Conservation (phyloP, 73 alveolate species). For the Blepharisma japonicum region DNA sequence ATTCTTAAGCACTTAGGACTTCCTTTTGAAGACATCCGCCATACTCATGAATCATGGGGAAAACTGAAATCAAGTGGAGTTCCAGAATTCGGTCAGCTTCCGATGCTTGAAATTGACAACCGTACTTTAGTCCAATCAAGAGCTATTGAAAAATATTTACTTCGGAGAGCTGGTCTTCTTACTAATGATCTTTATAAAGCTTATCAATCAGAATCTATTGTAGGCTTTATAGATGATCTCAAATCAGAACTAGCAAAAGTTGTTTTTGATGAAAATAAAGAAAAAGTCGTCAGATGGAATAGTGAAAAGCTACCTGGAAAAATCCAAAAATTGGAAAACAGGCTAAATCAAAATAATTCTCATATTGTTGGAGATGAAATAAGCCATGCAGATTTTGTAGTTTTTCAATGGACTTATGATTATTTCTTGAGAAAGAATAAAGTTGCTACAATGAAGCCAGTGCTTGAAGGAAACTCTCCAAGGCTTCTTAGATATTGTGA, state of each 20-base stretch:
- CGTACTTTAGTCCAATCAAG: background rate
- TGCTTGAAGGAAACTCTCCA: constrained; percentile 13
- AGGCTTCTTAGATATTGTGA: no score
- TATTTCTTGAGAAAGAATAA: background rate
- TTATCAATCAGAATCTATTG: no score
- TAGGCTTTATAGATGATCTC: no score
- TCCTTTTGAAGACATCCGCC: no score
- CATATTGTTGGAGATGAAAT: constrained; percentile 1
- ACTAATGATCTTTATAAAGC: no score
- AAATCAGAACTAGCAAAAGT: no score
- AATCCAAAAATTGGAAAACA: background rate
- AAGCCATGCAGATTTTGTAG: constrained; percentile 23
- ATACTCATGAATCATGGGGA: no score
- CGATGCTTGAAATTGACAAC: background rate
- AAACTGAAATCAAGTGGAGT: no score
- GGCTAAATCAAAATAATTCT: background rate
- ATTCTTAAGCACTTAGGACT: no score
- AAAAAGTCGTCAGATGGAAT: background rate
- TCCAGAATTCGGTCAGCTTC: constrained; percentile 25
- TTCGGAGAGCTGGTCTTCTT: no score
- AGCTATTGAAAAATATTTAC: constrained; percentile 4
- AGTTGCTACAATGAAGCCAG: background rate
- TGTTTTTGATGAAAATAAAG: no score
- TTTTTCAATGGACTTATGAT: background rate
- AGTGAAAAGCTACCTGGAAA: background rate